Conservation (phyloP, 2,329 filamentous ascomycete genomes). For the Ascochyta koolunga region DNA sequence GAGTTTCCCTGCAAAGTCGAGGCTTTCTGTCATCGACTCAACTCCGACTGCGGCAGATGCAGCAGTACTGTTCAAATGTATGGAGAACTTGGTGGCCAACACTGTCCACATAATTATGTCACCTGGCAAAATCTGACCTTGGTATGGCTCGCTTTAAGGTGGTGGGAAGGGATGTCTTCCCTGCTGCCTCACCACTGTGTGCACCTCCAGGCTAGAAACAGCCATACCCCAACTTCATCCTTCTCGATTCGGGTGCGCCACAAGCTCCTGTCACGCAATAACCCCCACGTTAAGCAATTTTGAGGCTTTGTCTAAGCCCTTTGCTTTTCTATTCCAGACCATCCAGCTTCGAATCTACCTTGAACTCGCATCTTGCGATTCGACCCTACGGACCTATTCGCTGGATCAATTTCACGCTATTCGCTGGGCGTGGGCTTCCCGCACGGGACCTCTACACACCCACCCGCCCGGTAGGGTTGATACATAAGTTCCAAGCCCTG, state of each 20-base stretch:
- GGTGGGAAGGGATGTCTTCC: neutral
- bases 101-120: conserved; percentile 32
- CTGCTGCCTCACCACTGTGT: conserved; percentile 6
- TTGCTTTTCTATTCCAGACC: conserved; percentile 21
- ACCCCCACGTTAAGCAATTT: conserved; percentile 31
- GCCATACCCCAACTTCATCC: conserved; percentile 1
- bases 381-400: conserved; percentile 5
- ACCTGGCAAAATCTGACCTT: conserved; percentile 22
- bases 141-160: conserved; percentile 12
- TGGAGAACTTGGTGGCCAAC: conserved; percentile 9
- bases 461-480: conserved; percentile 13
- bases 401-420: conserved; percentile 11
- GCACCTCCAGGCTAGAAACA: neutral
- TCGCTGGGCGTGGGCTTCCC: conserved; percentile 8
- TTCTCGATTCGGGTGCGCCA: conserved; percentile 1
- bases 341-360: conserved; percentile 2
- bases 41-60: conserved; percentile 19
- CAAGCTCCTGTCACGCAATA: conserved; percentile 35
- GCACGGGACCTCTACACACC: conserved; percentile 18
- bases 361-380: conserved; percentile 4
- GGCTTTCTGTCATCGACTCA: conserved; percentile 22
- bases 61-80: conserved; percentile 3
- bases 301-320: conserved; percentile 25
- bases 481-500: conserved; percentile 38
- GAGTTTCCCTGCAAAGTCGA: conserved; percentile 29